phyloP scores from a whole-genome alignment of 768 basidiomycete genomes.

The Pleurotus djamor region DNA sequence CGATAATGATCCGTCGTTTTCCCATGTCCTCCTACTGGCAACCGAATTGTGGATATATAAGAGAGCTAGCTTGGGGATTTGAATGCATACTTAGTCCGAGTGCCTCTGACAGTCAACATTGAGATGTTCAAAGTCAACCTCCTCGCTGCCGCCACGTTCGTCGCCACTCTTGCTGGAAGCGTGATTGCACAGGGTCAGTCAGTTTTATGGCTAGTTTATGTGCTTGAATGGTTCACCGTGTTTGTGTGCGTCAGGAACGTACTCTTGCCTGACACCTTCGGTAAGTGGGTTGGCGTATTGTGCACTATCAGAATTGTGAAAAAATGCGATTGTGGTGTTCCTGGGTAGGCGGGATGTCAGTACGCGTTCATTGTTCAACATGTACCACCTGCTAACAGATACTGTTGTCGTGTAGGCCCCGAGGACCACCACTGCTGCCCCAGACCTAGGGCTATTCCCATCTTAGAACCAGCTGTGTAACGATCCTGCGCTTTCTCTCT shows the following conservation, averaged over 20 bases:
- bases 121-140: background rate
- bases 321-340: no score
- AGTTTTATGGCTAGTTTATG: background rate
- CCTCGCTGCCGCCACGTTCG: background rate
- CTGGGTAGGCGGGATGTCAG: background rate
- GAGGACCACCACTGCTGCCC: constrained; percentile 3
- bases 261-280: no score
- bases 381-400: background rate
- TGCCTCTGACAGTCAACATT: background rate
- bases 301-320: no score
- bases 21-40: background rate
- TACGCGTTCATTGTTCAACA: background rate
- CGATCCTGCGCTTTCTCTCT: background rate
- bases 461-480: background rate
- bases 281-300: no score
- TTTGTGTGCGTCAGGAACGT: no score
- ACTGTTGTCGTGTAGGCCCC: background rate
- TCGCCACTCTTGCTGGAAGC: background rate
- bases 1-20: background rate
- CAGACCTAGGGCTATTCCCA: background rate
- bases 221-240: no score
- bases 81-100: no score
- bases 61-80: no score
- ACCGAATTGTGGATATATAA: background rate
- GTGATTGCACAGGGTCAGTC: background rate